These are phyloP conservation scores for Vitis hybrid DNA, from an alignment of 177 flowering plant genomes.

Conservation along the genomic window DNA sequence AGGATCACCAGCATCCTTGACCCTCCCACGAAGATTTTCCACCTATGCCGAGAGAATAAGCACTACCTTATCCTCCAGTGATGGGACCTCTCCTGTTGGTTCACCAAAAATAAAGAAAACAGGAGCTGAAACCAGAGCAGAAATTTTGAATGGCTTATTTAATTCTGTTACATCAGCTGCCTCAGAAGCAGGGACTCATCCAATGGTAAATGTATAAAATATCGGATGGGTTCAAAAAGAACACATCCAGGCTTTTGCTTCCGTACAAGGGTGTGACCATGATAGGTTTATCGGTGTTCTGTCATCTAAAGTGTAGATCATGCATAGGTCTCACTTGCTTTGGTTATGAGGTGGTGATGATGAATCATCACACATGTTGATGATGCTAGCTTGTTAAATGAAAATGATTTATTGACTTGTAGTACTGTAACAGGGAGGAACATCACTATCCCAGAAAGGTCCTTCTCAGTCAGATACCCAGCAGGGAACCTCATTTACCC, in stretches of 20 bases:
- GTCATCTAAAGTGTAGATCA: too few species aligned
- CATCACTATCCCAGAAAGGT: conserved; percentile 37
- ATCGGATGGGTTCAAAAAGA: not conserved
- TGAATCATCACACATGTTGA: too few species aligned
- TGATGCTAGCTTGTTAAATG: too few species aligned
- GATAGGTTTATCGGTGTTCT: too few species aligned
- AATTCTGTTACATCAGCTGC: conserved; percentile 50
- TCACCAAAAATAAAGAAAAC: conserved; percentile 94
- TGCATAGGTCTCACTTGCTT: too few species aligned
- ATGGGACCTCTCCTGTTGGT: conserved; percentile 53
- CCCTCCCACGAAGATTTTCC: conserved; percentile 57
- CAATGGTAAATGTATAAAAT: conserved; percentile 46
- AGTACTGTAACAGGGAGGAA: conserved; percentile 52
- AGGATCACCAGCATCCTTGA: conserved; percentile 39
- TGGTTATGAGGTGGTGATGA: too few species aligned
- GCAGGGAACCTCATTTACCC: conserved; percentile 73
- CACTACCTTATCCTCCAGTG: conserved; percentile 61
- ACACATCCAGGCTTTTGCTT: too few species aligned
- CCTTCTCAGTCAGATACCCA: conserved; percentile 48
- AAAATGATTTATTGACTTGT: not conserved
- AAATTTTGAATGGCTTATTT: conserved; percentile 56
- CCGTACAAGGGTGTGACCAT: too few species aligned
- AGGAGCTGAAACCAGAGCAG: conserved; percentile 84
- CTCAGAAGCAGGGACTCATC: conserved; percentile 38
- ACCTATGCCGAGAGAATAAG: conserved; percentile 92